Percentiles rank a stretch among this genome's conserved stretches.
Conservation (phyloP, 164 flowering plant species). For the Magnolia changhungtana region DNA sequence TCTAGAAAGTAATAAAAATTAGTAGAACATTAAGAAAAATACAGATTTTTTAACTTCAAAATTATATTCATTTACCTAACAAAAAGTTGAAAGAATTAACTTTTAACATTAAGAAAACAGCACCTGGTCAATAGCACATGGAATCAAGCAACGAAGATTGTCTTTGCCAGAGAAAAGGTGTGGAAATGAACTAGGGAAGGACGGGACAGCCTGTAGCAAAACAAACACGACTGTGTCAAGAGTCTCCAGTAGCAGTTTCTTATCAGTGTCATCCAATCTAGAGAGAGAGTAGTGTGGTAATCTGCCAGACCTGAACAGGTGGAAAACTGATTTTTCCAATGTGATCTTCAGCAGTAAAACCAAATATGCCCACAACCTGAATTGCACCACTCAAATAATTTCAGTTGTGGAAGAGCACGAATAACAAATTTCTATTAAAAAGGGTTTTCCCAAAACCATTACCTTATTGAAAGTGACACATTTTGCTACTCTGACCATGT, state of each 20-base stretch:
- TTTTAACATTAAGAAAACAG: neutral
- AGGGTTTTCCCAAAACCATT: constrained; percentile 5
- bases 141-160: constrained; percentile 85
- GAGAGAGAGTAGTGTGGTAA: neutral
- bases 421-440: neutral
- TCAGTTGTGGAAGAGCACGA: neutral
- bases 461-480: constrained; percentile 93
- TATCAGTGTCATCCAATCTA: neutral
- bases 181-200: constrained; percentile 94
- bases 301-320: constrained; percentile 65
- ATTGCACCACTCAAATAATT: neutral
- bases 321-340: constrained; percentile 90
- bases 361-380: constrained; percentile 90
- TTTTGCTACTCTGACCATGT: constrained; percentile 79
- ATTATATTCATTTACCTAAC: neutral
- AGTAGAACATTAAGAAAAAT: too few relatives aligned
- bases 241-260: neutral
- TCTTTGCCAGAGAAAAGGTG: constrained; percentile 78
- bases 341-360: constrained; percentile 86
- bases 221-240: constrained; percentile 4
- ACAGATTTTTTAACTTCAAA: too few relatives aligned
- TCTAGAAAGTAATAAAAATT: too few relatives aligned
- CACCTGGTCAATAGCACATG: constrained; percentile 99
- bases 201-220: constrained; percentile 87
- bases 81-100: neutral